Conservation (phyloP, 176 grass and related monocot genomes). For the Musa schizocarpa region DNA sequence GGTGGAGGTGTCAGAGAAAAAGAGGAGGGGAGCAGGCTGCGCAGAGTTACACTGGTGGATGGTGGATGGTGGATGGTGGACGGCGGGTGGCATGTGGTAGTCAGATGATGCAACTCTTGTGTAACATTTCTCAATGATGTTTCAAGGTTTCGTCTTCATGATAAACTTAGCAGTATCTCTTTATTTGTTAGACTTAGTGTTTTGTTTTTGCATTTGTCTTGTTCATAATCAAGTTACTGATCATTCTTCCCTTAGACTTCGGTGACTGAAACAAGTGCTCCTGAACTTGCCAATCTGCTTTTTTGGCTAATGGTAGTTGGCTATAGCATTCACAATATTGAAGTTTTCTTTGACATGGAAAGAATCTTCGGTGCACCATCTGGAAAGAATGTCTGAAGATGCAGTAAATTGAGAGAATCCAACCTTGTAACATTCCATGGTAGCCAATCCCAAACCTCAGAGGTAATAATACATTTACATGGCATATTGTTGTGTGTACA, state of each 20-base stretch:
- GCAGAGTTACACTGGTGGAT: no score
- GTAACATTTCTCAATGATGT: no score
- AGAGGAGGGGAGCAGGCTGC: no score
- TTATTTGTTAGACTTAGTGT: background rate
- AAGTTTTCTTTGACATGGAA: constrained; percentile 91
- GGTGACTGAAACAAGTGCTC: constrained; percentile 55
- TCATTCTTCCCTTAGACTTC: constrained; percentile 29
- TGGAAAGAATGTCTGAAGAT: constrained; percentile 39
- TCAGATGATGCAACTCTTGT: no score
- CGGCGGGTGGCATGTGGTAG: no score
- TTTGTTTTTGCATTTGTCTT: background rate
- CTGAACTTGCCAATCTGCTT: constrained; percentile 65
- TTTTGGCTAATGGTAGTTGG: constrained; percentile 90
- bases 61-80: no score
- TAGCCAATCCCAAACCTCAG: background rate
- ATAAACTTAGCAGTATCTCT: background rate
- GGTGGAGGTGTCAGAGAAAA: no score
- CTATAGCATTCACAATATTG: constrained; percentile 82
- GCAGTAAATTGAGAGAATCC: background rate
- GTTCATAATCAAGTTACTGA: background rate
- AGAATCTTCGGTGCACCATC: constrained; percentile 62
- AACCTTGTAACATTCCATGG: background rate
- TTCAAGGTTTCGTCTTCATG: no score
- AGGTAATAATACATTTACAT: background rate
- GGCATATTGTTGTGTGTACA: background rate